Evolutionary conservation across 805 yeast genomes (phyloP), one percentile per base, ranked within the genome.

Genomic region (Ogataea siamensis): DNA sequence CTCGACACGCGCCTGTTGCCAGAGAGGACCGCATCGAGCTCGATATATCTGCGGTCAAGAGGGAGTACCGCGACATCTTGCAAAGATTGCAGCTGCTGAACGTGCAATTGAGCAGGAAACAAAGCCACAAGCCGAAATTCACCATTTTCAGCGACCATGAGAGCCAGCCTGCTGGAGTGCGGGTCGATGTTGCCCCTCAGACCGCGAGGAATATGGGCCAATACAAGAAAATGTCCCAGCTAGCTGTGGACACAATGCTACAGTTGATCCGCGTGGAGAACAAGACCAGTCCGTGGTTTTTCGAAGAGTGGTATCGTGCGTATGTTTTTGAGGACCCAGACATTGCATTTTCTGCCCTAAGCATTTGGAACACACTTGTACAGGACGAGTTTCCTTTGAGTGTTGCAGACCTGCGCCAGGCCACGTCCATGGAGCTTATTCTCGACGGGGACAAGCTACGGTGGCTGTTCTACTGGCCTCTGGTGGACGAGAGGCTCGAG

Each of bases 161-260:
- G 7, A 39, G 37, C 26, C 34, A 45, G 10, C 38, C 28, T 6
- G 40, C 46, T 5, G 62, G 60, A 4, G 34, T 55, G 13, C 17
- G 34, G 9, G 37, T 58, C 8, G 50, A 57, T 25, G 50, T 56
- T 24, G 62, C 63, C 2, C 64, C 64, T 1, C 64, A 58, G 28
- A 32, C 38, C 2, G 63, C 48, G 2, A 39, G 37, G 7, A 45
- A 43, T n/a, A 46, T 54, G 29, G 27, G 32, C 10, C 51, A 53
- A 23, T 59, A 60, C 40, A 24, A 42, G n/a, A 12, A 34, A 7
- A 16, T 40, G 11, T 49, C 62, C 2, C 37, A 43, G 5, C 11
- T 34, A 9, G 29, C 43, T n/a, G 43, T 46, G 9, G 40, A 44
- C 5, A 16, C 32, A 17, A 7, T 50, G 4, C 26, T 40, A 24